Conservation (phyloP, 805 yeast genomes). For the Cyberlindnera mycetangii region DNA sequence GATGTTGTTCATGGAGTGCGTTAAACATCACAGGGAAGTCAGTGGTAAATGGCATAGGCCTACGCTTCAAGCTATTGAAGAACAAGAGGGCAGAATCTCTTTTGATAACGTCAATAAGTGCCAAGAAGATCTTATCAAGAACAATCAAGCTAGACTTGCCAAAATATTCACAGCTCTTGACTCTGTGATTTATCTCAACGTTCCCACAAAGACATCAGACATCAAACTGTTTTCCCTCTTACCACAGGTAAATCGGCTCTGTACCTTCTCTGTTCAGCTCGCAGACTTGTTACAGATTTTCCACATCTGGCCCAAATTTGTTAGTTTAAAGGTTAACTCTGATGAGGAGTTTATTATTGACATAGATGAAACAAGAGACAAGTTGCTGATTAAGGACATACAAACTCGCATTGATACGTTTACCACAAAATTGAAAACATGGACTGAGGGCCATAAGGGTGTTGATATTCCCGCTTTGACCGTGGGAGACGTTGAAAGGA, state of each 20-base stretch:
- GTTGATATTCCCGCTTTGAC: constrained; percentile 17
- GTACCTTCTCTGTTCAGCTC: constrained; percentile 9
- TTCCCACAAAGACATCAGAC: constrained; percentile 20
- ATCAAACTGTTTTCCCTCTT: constrained; percentile 15
- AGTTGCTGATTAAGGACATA: constrained; percentile 10
- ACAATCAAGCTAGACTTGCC: background rate
- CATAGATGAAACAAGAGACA: constrained; percentile 12
- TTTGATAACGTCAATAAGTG: constrained; percentile 18
- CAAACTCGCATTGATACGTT: constrained; percentile 11
- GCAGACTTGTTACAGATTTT: constrained; percentile 19
- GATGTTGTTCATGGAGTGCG: constrained; percentile 42
- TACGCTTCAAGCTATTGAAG: constrained; percentile 39
- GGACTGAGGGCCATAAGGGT: constrained; percentile 17
- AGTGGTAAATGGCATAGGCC: constrained; percentile 43
- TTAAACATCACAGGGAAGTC: constrained; percentile 46
- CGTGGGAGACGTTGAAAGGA: background rate
- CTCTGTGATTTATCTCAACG: constrained; percentile 15
- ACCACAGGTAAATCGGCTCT: constrained; percentile 16
- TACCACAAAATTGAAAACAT: constrained; percentile 10
- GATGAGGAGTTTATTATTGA: constrained; percentile 22
- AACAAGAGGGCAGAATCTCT: constrained; percentile 35
- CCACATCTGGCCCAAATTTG: constrained; percentile 23
- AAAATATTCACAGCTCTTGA: constrained; percentile 22
- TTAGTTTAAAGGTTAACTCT: constrained; percentile 15
- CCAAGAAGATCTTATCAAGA: constrained; percentile 10